phyloP scores from a whole-genome alignment of 352 stramenopile genomes.

The Pythium sp. region DNA sequence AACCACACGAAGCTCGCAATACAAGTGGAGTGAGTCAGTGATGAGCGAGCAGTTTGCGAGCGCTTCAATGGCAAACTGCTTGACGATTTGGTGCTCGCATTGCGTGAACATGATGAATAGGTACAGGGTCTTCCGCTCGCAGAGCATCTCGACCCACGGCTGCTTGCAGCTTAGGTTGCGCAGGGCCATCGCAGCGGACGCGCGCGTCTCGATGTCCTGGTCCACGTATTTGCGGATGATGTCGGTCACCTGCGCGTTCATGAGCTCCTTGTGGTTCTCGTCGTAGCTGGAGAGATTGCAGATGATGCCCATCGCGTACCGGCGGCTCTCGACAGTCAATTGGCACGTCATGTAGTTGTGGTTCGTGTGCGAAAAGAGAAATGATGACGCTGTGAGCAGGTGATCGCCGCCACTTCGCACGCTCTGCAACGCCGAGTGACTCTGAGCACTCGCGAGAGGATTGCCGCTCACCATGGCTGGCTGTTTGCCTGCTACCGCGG shows the following conservation, averaged over 20 bases:
- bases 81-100: slow-evolving; percentile 46
- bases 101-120: slow-evolving; percentile 60
- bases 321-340: slow-evolving; percentile 42
- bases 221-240: slow-evolving; percentile 74
- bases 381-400: slow-evolving; percentile 15
- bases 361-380: slow-evolving; percentile 12
- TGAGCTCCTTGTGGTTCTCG: slow-evolving; percentile 79
- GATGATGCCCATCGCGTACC: slow-evolving; percentile 63
- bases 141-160: slow-evolving; percentile 80
- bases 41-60: slow-evolving; percentile 78
- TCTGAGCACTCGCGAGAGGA: not conserved
- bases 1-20: slow-evolving; percentile 59
- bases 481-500: slow-evolving; percentile 38
- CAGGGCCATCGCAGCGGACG: slow-evolving; percentile 68
- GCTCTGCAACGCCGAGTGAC: not conserved
- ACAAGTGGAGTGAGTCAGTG: slow-evolving; percentile 69
- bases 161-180: slow-evolving; percentile 71
- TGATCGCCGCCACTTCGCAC: not conserved
- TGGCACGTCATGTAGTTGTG: slow-evolving; percentile 7
- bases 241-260: slow-evolving; percentile 65
- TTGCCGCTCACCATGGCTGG: not conserved
- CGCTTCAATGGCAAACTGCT: slow-evolving; percentile 63
- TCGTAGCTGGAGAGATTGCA: slow-evolving; percentile 77
- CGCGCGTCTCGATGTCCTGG: slow-evolving; percentile 59
- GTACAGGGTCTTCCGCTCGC: slow-evolving; percentile 62